Conservation (phyloP, 495 filamentous ascomycete species). For the Haplographium delicatum region DNA sequence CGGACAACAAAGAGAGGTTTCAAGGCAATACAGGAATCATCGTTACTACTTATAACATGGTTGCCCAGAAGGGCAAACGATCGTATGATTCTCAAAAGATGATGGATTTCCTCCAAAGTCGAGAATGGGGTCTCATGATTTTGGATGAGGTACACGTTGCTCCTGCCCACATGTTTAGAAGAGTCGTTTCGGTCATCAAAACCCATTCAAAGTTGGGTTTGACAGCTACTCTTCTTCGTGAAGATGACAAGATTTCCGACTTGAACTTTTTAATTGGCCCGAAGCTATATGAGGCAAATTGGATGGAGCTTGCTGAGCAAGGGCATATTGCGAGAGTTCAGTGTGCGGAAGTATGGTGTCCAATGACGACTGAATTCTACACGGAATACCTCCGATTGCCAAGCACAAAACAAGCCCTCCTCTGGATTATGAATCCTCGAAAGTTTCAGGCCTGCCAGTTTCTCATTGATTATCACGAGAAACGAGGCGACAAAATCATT, state of each 20-base stretch:
- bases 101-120: constrained; percentile 89
- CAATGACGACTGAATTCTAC: constrained; percentile 98
- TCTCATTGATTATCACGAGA: constrained; percentile 96
- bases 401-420: constrained; percentile 60
- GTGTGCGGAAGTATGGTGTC: constrained; percentile 98
- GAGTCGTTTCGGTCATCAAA: constrained; percentile 84
- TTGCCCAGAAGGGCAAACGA: constrained; percentile 77
- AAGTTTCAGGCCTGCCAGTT: constrained; percentile 98
- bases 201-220: constrained; percentile 95
- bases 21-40: constrained; percentile 87
- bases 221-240: constrained; percentile 88
- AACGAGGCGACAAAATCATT: constrained; percentile 94
- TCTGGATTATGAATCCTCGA: constrained; percentile 96
- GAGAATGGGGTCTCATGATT: constrained; percentile 98
- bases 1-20: constrained; percentile 88
- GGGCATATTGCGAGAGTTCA: constrained; percentile 97
- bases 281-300: constrained; percentile 97
- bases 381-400: constrained; percentile 80
- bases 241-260: constrained; percentile 97
- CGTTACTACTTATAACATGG: constrained; percentile 97
- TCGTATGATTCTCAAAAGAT: constrained; percentile 94
- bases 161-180: constrained; percentile 90
- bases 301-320: constrained; percentile 97
- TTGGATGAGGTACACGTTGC: constrained; percentile 98
- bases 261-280: constrained; percentile 97